Evolutionary conservation across 768 basidiomycete species (phyloP).

Genomic region (Trametes villosa): DNA sequence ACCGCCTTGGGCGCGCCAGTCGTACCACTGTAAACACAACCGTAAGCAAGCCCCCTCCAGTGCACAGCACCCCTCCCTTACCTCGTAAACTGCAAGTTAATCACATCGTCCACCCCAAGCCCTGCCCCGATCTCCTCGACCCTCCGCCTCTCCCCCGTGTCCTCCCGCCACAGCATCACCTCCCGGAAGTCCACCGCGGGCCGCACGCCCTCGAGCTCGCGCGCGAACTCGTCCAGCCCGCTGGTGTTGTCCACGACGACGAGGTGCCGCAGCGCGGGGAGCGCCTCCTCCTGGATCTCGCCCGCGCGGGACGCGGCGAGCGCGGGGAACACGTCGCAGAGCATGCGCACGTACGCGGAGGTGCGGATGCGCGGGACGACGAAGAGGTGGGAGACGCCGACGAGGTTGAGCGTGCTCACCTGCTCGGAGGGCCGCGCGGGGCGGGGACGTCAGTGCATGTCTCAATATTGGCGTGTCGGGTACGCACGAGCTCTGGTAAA

Average conservation of each 20-base stretch:
- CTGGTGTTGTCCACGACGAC: conserved; percentile 66
- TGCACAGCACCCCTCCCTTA: conserved; percentile 30
- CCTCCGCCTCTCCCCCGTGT: conserved; percentile 44
- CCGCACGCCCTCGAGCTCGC: conserved; percentile 45
- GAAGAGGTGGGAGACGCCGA: conserved; percentile 70
- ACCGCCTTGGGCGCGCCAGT: conserved; percentile 85
- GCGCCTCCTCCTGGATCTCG: conserved; percentile 55
- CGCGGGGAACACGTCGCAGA: conserved; percentile 61
- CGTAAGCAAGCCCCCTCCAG: background rate
- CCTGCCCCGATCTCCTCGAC: conserved; percentile 48
- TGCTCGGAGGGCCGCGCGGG: conserved; percentile 30
- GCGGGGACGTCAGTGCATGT: background rate
- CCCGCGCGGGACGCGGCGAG: conserved; percentile 54
- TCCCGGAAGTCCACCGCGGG: conserved; percentile 74
- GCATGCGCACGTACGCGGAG: conserved; percentile 64
- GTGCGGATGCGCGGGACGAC: conserved; percentile 70
- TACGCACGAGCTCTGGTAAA: conserved; percentile 67
- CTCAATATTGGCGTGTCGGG: background rate
- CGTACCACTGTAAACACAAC: conserved; percentile 57
- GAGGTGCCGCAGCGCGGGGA: conserved; percentile 67
- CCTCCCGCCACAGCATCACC: conserved; percentile 68
- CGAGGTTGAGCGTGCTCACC: conserved; percentile 66
- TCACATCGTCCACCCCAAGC: conserved; percentile 66
- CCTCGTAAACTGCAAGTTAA: conserved; percentile 89
- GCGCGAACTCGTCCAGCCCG: conserved; percentile 43